phyloP scores from a whole-genome alignment of 164 flowering plant species.

The Nymphaea colorata region DNA sequence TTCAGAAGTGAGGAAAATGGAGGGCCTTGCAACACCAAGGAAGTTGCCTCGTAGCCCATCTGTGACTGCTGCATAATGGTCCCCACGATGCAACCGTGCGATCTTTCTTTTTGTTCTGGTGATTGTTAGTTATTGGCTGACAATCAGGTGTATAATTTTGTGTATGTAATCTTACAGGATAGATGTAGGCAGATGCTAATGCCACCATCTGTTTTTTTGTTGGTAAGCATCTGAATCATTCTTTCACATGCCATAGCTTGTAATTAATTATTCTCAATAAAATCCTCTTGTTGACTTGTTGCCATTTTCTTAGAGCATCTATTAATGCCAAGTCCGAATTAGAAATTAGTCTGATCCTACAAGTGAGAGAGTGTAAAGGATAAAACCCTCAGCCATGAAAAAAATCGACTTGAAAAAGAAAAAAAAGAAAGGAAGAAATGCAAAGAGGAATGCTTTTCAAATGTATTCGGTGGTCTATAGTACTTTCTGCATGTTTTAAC shows the following conservation, averaged over 20 bases:
- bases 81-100: background rate
- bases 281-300: too few species aligned
- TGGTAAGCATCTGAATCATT: background rate
- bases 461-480: too few species aligned
- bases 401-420: too few species aligned
- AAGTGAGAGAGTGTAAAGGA: too few species aligned
- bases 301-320: too few species aligned
- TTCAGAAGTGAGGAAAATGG: slow-evolving; percentile 14
- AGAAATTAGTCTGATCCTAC: too few species aligned
- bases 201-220: background rate
- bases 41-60: slow-evolving; percentile 29
- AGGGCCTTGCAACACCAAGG: background rate
- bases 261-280: too few species aligned
- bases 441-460: too few species aligned
- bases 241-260: background rate
- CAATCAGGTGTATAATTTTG: background rate
- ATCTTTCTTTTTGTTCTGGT: background rate
- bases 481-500: too few species aligned
- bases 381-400: too few species aligned
- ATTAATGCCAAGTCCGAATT: too few species aligned
- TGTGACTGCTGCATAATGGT: slow-evolving; percentile 6
- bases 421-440: too few species aligned
- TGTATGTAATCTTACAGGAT: background rate
- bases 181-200: background rate
- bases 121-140: background rate